These are phyloP conservation scores for Metarhizium brunneum DNA, from an alignment of 2,329 filamentous ascomycete species.

Conservation along the genomic window DNA sequence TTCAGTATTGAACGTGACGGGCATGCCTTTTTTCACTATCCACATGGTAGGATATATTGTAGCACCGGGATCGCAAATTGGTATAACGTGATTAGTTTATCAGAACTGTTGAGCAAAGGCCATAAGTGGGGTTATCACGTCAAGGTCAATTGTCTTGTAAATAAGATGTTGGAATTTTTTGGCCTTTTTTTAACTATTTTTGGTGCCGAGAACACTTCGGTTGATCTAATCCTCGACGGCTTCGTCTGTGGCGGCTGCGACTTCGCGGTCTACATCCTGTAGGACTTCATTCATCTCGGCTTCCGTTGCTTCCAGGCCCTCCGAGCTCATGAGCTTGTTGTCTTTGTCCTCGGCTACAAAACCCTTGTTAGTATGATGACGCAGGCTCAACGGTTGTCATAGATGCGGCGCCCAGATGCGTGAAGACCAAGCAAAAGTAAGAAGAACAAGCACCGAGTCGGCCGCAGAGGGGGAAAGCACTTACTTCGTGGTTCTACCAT, in stretches of 20 bases:
- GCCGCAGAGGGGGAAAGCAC: constrained; percentile 18
- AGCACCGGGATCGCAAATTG: not conserved
- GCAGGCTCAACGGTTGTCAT: not conserved
- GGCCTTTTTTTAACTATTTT: not conserved
- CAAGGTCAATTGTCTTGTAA: not conserved
- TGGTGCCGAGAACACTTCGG: not conserved
- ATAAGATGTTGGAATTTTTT: not conserved
- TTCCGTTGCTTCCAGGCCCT: constrained; percentile 54
- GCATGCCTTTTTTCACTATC: not conserved
- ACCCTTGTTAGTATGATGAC: not conserved
- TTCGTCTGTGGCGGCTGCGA: constrained; percentile 15
- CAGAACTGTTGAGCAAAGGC: not conserved
- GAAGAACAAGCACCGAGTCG: not conserved
- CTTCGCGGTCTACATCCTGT: constrained; percentile 32
- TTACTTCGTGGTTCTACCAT: constrained; percentile 71
- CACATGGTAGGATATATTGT: not conserved
- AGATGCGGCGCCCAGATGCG: not conserved
- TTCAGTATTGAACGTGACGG: not conserved
- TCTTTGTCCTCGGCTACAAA: constrained; percentile 54
- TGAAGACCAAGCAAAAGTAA: not conserved
- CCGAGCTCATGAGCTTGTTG: constrained; percentile 58
- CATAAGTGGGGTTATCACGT: not conserved
- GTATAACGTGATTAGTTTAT: not conserved
- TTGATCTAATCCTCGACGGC: constrained; percentile 7
- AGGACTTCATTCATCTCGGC: constrained; percentile 49